Percentiles rank a stretch among this genome's conserved stretches.
These are phyloP conservation scores for Alloteropsis semialata DNA, from an alignment of 176 grass and related monocot species.

Conservation along the genomic window DNA sequence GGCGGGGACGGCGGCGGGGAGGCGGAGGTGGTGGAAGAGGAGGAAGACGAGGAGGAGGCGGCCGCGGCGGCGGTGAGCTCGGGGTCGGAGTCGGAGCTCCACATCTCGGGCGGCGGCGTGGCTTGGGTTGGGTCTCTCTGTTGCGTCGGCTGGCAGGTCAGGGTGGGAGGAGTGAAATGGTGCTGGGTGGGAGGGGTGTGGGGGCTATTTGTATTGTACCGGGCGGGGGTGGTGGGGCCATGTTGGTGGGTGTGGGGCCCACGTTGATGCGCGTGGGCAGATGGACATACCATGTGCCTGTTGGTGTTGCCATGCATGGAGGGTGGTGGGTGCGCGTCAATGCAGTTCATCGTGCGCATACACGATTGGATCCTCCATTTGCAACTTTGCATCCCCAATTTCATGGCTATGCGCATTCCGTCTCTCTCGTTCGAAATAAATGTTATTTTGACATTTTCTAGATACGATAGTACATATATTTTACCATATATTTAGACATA, in stretches of 20 bases:
- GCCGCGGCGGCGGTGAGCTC: not conserved
- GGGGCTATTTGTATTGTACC: not conserved
- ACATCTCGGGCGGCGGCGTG: not conserved
- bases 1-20: not conserved
- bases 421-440: too few relatives aligned
- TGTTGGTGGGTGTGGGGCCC: not conserved
- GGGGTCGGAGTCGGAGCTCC: constrained; percentile 32
- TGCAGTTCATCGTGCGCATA: not conserved
- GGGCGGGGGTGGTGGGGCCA: not conserved
- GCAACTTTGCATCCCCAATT: too few relatives aligned
- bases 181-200: not conserved
- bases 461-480: too few relatives aligned
- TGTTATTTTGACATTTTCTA: too few relatives aligned
- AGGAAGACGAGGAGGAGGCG: not conserved
- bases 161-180: not conserved
- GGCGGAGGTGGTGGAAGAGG: not conserved
- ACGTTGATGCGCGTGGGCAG: too few relatives aligned
- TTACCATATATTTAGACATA: too few relatives aligned
- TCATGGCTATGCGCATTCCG: too few relatives aligned
- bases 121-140: too few relatives aligned
- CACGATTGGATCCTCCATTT: not conserved
- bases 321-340: not conserved
- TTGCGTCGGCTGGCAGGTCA: rapidly evolving
- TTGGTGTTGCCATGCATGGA: not conserved
- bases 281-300: not conserved